Evolutionary conservation across 192 early-diverging fungal genomes (phyloP).

Genomic region (Coemansia furcata): DNA sequence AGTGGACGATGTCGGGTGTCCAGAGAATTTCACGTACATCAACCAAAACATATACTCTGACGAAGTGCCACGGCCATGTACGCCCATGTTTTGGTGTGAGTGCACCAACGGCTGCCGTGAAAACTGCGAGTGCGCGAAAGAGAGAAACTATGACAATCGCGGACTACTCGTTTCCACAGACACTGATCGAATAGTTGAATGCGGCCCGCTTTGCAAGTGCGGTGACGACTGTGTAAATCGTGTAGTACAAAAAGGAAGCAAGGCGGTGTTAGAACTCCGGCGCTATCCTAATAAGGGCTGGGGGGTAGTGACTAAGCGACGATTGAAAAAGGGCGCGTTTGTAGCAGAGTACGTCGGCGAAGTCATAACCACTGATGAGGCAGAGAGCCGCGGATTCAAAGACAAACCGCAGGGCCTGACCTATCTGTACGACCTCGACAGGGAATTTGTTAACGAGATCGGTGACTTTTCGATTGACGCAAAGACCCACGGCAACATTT

Average conservation of each 20-base stretch:
- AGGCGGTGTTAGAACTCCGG: constrained; percentile 38
- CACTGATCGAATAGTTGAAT: constrained; percentile 32
- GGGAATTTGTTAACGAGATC: constrained; percentile 78
- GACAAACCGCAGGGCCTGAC: constrained; percentile 31
- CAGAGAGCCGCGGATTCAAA: constrained; percentile 61
- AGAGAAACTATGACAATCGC: constrained; percentile 31
- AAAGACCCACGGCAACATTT: constrained; percentile 84
- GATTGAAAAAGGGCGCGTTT: constrained; percentile 63
- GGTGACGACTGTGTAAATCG: constrained; percentile 27
- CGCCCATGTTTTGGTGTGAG: constrained; percentile 31
- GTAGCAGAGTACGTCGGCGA: constrained; percentile 98
- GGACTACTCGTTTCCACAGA: constrained; percentile 17
- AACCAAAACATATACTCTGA: constrained; percentile 37
- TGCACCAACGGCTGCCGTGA: constrained; percentile 24
- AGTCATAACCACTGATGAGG: constrained; percentile 79
- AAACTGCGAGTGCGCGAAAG: constrained; percentile 26
- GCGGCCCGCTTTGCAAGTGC: constrained; percentile 41
- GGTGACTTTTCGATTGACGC: constrained; percentile 96
- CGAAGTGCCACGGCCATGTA: constrained; percentile 41
- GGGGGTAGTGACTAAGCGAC: constrained; percentile 39
- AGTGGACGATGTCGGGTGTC: constrained; percentile 32
- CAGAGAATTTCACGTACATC: constrained; percentile 42
- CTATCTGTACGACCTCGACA: constrained; percentile 70
- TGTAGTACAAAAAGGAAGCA: constrained; percentile 44
- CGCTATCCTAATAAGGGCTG: constrained; percentile 46